phyloP scores from a whole-genome alignment of 2,329 filamentous ascomycete species.

The Orbilia javanica region DNA sequence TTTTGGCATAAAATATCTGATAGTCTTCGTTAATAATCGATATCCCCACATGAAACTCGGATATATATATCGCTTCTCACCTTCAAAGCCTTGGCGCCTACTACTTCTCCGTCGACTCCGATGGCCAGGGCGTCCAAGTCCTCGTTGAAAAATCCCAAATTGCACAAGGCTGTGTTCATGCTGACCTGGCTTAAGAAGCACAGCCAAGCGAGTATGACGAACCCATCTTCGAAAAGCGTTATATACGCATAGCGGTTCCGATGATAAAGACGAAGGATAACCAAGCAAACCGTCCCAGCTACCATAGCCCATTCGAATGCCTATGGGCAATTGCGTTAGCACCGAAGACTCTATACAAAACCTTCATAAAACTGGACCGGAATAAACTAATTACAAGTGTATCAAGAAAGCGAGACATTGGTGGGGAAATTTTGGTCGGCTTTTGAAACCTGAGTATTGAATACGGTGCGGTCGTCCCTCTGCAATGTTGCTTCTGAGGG shows the following conservation, averaged over 20 bases:
- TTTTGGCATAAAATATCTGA: conserved; percentile 51
- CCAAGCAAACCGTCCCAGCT: conserved; percentile 26
- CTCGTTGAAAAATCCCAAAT: conserved; percentile 37
- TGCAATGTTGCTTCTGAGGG: background rate
- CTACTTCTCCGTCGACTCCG: conserved; percentile 17
- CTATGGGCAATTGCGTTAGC: conserved; percentile 28
- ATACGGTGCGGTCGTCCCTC: background rate
- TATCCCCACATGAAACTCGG: no score
- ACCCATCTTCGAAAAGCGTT: conserved; percentile 50
- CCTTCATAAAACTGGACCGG: background rate
- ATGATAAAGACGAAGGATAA: conserved; percentile 42
- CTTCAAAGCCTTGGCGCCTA: conserved; percentile 12
- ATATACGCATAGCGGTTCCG: conserved; percentile 23
- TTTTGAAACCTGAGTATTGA: background rate
- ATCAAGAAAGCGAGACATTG: conserved; percentile 24
- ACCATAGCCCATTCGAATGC: conserved; percentile 56
- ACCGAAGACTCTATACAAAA: background rate
- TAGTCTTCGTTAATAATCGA: background rate
- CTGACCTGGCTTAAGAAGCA: conserved; percentile 38
- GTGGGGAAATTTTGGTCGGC: background rate
- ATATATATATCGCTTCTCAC: conserved; percentile 10
- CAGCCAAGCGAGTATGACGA: conserved; percentile 42
- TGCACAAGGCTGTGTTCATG: conserved; percentile 34
- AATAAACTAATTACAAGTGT: background rate
- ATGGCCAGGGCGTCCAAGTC: background rate